Conservation (phyloP, 805 yeast species). For the Sugiyamaella smithiae region DNA sequence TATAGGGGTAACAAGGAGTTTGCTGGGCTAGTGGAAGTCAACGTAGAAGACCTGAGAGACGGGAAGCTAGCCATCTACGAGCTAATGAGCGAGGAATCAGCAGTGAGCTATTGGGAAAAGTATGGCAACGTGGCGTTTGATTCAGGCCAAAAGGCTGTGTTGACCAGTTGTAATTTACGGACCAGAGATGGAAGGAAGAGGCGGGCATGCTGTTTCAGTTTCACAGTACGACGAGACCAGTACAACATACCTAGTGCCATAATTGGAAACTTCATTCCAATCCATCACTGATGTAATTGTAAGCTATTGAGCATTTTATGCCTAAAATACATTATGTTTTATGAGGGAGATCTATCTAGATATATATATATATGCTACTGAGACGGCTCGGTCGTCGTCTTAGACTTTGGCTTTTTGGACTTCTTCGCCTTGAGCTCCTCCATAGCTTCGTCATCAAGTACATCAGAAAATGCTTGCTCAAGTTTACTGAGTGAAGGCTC, state of each 20-base stretch:
- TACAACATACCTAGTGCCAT: constrained; percentile 95
- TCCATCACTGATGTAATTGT: constrained; percentile 36
- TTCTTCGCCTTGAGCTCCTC: constrained; percentile 33
- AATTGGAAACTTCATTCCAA: constrained; percentile 92
- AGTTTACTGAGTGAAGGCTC: constrained; percentile 50
- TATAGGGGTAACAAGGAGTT: constrained; percentile 94
- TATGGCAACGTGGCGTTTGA: constrained; percentile 96
- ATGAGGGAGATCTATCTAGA: no score
- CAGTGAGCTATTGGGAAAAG: constrained; percentile 96
- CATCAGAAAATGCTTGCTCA: constrained; percentile 79
- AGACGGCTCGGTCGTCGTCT: constrained; percentile 1
- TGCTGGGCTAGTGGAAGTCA: constrained; percentile 87
- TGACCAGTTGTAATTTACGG: constrained; percentile 85
- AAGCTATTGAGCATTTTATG: background rate
- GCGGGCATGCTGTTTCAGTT: constrained; percentile 87
- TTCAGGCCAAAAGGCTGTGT: constrained; percentile 89
- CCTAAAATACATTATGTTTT: background rate
- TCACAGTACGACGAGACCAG: constrained; percentile 87
- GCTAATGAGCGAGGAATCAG: constrained; percentile 91
- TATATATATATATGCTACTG: background rate
- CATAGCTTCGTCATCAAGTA: constrained; percentile 70
- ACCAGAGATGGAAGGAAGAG: constrained; percentile 77
- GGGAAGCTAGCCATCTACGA: constrained; percentile 92
- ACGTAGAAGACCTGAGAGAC: constrained; percentile 85
- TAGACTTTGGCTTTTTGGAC: constrained; percentile 4